Conservation (phyloP, 148 eudicot species). For the Rhododendron simsii region DNA sequence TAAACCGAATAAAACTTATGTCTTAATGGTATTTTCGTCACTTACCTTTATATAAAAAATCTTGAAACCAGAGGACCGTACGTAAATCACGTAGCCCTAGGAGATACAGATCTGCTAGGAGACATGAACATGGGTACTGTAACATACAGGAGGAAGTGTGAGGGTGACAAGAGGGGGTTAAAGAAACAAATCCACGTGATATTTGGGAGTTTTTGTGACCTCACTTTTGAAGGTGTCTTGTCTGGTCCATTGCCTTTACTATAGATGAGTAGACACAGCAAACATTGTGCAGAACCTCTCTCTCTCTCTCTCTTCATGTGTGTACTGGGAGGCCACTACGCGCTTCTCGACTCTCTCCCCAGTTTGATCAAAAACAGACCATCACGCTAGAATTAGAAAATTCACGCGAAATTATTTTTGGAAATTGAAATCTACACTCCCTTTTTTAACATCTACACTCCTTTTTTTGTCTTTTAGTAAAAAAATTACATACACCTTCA, state of each 20-base stretch:
- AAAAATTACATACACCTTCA: no score
- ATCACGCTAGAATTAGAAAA: no score
- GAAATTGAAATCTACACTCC: no score
- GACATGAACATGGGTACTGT: not conserved
- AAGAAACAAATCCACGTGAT: slow-evolving; percentile 10
- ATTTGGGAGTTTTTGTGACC: not conserved
- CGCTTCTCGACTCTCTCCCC: no score
- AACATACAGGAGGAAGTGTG: not conserved
- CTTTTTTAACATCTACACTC: no score
- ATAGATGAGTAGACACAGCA: not conserved
- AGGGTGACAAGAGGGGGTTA: not conserved
- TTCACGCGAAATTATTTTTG: no score
- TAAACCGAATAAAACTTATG: no score
- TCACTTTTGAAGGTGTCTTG: slow-evolving; percentile 10
- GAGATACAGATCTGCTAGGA: not conserved
- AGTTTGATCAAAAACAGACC: no score
- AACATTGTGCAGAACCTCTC: not conserved
- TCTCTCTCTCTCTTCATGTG: not conserved
- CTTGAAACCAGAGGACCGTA: no score
- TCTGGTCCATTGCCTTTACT: slow-evolving; percentile 5
- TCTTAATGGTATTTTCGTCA: not conserved
- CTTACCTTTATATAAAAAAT: not conserved
- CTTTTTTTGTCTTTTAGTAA: no score
- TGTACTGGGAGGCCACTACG: no score
- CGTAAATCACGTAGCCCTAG: no score